Evolutionary conservation across 2,329 filamentous ascomycete genomes (phyloP).

Genomic region (Fusarium chlamydosporum): DNA sequence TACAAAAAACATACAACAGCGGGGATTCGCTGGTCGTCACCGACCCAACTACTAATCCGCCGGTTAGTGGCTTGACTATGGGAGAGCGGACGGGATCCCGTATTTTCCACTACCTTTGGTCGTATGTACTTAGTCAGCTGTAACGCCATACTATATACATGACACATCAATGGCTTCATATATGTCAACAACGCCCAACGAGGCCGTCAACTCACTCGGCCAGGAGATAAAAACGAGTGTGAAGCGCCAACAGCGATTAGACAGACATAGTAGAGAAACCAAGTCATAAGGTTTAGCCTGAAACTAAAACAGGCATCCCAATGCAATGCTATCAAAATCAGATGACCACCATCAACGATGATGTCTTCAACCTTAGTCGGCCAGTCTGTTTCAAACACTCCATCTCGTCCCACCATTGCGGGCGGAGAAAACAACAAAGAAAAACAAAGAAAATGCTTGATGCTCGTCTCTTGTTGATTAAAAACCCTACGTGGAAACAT

Average conservation of each 20-base stretch:
- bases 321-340: not conserved
- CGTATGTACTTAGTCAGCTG: constrained; percentile 2
- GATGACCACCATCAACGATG: not conserved
- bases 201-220: not conserved
- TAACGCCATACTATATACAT: accelerated
- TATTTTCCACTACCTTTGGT: constrained; percentile 38
- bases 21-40: constrained; percentile 39
- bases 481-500: not conserved
- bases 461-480: not conserved
- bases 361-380: not conserved
- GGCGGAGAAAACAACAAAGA: not conserved
- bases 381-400: not conserved
- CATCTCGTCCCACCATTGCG: constrained; percentile 4
- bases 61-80: constrained; percentile 36
- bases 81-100: constrained; percentile 38
- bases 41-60: constrained; percentile 40
- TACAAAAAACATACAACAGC: constrained; percentile 33
- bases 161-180: accelerated
- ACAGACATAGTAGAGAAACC: not conserved
- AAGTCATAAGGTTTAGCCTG: not conserved
- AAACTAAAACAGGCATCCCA: not conserved
- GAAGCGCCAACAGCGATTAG: not conserved
- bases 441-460: not conserved
- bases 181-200: no score
- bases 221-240: not conserved